Conservation (phyloP, 2,329 filamentous ascomycete genomes). For the Nemania abortiva region DNA sequence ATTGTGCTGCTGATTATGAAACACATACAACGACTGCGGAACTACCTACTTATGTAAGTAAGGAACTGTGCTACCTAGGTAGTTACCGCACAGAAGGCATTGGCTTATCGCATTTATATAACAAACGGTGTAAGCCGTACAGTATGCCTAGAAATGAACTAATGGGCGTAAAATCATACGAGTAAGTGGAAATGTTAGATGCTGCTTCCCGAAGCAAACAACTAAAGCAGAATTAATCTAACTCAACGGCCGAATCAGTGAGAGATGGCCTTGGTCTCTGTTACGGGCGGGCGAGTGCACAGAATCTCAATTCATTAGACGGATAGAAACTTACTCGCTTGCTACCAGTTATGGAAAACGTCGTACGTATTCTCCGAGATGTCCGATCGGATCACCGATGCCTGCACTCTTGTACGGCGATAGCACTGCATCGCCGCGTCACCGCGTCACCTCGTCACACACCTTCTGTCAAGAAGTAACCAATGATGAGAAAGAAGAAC, state of each 20-base stretch:
- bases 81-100: background rate
- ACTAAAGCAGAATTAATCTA: conserved; percentile 1
- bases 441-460: background rate
- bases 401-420: background rate
- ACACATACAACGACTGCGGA: background rate
- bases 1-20: background rate
- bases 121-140: background rate
- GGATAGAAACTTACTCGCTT: background rate
- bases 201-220: conserved; percentile 27
- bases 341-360: background rate
- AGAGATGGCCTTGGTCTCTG: background rate
- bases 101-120: background rate
- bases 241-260: conserved; percentile 16
- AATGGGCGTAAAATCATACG: background rate
- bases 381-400: background rate
- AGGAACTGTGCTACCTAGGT: no score
- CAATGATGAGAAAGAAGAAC: background rate
- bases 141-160: background rate
- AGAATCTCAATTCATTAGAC: background rate
- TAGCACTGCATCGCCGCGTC: conserved; percentile 10
- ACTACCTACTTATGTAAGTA: background rate
- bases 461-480: background rate
- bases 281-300: background rate
- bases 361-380: background rate
- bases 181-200: background rate